Percentiles rank a stretch among this genome's conserved stretches.
phyloP scores from a whole-genome alignment of 441 rosid species.

The Pelargonium myrrhifolium region DNA sequence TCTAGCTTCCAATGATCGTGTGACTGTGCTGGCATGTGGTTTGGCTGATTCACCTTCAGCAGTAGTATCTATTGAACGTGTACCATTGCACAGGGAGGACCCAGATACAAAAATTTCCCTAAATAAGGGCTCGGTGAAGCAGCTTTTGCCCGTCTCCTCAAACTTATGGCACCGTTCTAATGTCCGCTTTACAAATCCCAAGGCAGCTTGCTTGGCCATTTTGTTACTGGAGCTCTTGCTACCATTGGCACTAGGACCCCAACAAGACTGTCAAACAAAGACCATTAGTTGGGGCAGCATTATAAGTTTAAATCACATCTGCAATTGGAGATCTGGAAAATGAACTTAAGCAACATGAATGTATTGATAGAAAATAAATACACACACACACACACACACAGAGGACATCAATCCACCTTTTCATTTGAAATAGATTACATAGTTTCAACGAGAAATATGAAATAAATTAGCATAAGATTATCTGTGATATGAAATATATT shows the following conservation, averaged over 20 bases:
- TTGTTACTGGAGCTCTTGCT: constrained; percentile 75
- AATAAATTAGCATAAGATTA: no score
- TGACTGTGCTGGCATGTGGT: constrained; percentile 23
- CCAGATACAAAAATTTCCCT: constrained; percentile 54
- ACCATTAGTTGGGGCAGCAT: not conserved
- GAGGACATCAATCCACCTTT: no score
- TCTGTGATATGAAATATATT: no score
- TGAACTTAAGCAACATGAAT: not conserved
- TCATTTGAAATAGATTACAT: no score
- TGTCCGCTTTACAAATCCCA: constrained; percentile 67
- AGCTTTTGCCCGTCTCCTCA: constrained; percentile 81
- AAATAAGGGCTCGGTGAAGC: constrained; percentile 69
- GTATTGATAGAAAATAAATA: no score
- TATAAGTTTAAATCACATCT: not conserved
- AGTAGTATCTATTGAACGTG: constrained; percentile 31
- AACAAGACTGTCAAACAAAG: constrained; percentile 46
- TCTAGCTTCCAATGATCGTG: constrained; percentile 31
- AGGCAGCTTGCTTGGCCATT: constrained; percentile 79
- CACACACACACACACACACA: no score
- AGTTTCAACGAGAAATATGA: no score
- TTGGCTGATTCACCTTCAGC: constrained; percentile 47
- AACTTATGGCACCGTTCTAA: constrained; percentile 59
- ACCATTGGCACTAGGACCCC: constrained; percentile 54
- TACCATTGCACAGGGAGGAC: constrained; percentile 30
- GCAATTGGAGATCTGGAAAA: not conserved